These are phyloP conservation scores for Pseudonectria buxi DNA, from an alignment of 2,329 filamentous ascomycete species.

Conservation along the genomic window DNA sequence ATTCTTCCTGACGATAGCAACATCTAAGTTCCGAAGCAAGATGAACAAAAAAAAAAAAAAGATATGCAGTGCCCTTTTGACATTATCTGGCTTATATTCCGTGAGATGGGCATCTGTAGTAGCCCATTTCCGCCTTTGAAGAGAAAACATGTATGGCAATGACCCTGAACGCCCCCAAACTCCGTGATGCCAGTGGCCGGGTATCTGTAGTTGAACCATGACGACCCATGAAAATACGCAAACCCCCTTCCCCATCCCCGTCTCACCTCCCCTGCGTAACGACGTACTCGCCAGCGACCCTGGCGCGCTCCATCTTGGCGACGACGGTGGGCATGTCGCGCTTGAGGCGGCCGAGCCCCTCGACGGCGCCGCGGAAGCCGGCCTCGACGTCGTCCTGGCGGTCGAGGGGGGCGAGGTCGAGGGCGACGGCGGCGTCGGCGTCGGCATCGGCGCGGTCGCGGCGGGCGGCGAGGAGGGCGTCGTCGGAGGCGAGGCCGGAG, in stretches of 20 bases:
- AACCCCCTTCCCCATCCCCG: conserved; percentile 10
- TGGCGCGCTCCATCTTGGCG: conserved; percentile 59
- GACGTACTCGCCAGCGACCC: conserved; percentile 53
- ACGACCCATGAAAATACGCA: not conserved
- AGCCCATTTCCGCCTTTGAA: too few relatives aligned
- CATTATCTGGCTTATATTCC: too few relatives aligned
- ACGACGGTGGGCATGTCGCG: conserved; percentile 55
- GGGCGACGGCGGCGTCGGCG: conserved; percentile 11
- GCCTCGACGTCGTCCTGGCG: conserved; percentile 38
- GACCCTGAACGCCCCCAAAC: too few relatives aligned
- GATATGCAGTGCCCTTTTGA: conserved; percentile 1
- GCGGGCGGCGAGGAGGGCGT: conserved; percentile 33
- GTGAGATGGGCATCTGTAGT: too few relatives aligned
- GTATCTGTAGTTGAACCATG: not conserved
- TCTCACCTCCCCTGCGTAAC: conserved; percentile 27
- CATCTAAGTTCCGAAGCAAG: conserved; percentile 11
- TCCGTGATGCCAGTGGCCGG: too few relatives aligned
- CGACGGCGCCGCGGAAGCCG: conserved; percentile 41
- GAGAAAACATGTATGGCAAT: too few relatives aligned
- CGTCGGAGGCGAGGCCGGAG: conserved; percentile 39
- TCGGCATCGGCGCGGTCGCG: conserved; percentile 12
- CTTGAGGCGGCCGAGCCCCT: conserved; percentile 46
- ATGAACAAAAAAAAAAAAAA: conserved; percentile 12
- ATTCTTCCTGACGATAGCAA: conserved; percentile 12
- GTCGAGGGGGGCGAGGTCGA: conserved; percentile 33